Base-by-base conservation (phyloP, 106 monocot species). In the Narthecium ossifragum region DNA sequence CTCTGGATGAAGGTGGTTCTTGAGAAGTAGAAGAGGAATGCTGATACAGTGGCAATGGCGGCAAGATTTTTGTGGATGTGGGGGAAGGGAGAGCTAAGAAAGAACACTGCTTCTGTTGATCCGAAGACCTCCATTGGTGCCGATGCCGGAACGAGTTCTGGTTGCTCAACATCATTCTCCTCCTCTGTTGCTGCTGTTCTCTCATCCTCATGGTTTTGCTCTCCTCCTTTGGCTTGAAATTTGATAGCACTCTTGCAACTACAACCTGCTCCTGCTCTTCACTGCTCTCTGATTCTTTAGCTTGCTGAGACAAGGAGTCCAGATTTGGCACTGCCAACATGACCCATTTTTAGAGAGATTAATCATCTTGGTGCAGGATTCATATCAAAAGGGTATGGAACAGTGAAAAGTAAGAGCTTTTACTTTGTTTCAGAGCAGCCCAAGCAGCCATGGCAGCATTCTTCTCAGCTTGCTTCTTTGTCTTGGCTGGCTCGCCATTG, bases 361-460 rank as follows among this genome's bases (percentile, higher is more conserved):
- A 30, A 15, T 43, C 15, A 49, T 20, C 26, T 39, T n/a, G 1
- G 15, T 3, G 9, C 7, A 27, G 13, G 18, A 14, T 9, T 49
- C 24, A 8, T 4, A 31, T 27, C 15, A 26, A 34, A 22, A 29
- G 32, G 7, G n/a, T 21, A 8, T 25, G 31, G 14, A 9, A 64
- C 7, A 22, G 26, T 22, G 38, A 31, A 17, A 56, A 34, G 28
- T 3, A 2, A 26, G 17, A 6, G 2, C 20, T 58, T 13, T 59
- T 57, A 76, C 76, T 64, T 78, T 66, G 69, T 51, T 73, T 82
- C n/a, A 82, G 61, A 8, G 79, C 53, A 24, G 70, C 53, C 84
- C 84, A 85, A 26, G 80, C 80, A 60, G 84, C 75, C 84, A 80
- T 63, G 23, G 84, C 84, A 61, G 84, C 84, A 75, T 79, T 84